Evolutionary conservation across 768 basidiomycete species (phyloP), one percentile per base, ranked within the genome.

Genomic region (Agrocybe praecox): DNA sequence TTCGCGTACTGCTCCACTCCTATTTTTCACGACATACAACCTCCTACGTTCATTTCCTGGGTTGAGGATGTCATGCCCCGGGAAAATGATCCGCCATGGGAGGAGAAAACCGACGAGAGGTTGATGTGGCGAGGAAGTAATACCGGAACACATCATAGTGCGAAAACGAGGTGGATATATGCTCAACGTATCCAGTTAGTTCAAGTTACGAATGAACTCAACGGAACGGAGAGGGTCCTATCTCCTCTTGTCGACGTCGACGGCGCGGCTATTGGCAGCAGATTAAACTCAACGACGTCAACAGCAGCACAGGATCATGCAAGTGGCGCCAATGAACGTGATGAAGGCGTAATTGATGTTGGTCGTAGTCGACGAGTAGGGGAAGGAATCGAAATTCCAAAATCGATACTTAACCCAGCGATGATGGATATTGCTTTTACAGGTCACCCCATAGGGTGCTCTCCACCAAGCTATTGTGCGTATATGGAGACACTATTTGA

Each of bases 81-180:
- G 18, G 55, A 59, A 4, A 74, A 82, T 58, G 81, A 87, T 63
- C 76, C 82, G 4, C 74, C 74, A 0, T 92, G 88, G 86, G 78
- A 81, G 1, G 72, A 78, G 51, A 89, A 85, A 71, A 52, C 64
- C 1, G 80, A 87, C 61, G 80, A 83, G 52, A 64, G 80, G 40
- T 51, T 91, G 44, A 76, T 82, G 52, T 92, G 90, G 90, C 72
- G 90, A 24, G 90, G 90, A 6, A 80, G 81, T 22, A 89, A 85
- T 21, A 90, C 89, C 3, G 89, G 90, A 21, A 86, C 83, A 2
- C 74, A 69, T 64, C 80, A 80, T 52, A 67, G 67, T 2, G 56
- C 62, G 3, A 49, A 65, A 9, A 68, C 71, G 33, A 62, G 72
- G 34, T 86, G 86, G 86, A 49, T 29, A 14, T 49, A 49, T 26